Evolutionary conservation across 2,329 filamentous ascomycete genomes (phyloP).

Genomic region (Hymenoscyphus scutula): DNA sequence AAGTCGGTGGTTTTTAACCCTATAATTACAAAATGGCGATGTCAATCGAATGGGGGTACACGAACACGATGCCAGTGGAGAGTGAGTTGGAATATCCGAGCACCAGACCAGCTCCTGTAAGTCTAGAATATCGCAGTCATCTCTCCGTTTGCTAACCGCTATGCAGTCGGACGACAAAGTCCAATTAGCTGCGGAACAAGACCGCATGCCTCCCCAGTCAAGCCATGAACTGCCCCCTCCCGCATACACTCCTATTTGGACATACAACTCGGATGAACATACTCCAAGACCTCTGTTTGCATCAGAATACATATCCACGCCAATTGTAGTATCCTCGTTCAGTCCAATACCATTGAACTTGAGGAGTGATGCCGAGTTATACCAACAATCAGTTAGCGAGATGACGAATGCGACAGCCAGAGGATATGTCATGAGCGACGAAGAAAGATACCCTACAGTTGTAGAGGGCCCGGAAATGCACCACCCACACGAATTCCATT

Average conservation of each 20-base stretch:
- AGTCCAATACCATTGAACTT: neutral
- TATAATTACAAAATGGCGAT: neutral
- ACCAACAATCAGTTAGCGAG: constrained; percentile 6
- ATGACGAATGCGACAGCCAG: neutral
- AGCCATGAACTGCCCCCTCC: neutral
- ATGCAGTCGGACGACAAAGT: neutral
- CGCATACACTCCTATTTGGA: neutral
- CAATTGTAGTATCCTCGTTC: neutral
- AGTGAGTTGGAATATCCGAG: neutral
- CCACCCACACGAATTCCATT: neutral
- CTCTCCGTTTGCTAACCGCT: neutral
- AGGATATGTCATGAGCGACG: constrained; percentile 16
- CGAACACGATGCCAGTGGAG: neutral
- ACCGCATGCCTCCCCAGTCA: neutral
- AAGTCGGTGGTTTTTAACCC: neutral
- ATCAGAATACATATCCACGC: constrained; percentile 1
- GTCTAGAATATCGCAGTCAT: neutral
- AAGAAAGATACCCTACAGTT: constrained; percentile 15
- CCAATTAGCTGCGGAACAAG: neutral
- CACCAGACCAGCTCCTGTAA: neutral
- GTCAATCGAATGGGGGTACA: neutral
- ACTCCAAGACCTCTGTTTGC: neutral
- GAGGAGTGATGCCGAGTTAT: neutral
- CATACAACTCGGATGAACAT: no score
- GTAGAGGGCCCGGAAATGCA: constrained; percentile 5